These are phyloP conservation scores for Fusarium poae DNA, from an alignment of 2,329 filamentous ascomycete genomes.

Conservation along the genomic window DNA sequence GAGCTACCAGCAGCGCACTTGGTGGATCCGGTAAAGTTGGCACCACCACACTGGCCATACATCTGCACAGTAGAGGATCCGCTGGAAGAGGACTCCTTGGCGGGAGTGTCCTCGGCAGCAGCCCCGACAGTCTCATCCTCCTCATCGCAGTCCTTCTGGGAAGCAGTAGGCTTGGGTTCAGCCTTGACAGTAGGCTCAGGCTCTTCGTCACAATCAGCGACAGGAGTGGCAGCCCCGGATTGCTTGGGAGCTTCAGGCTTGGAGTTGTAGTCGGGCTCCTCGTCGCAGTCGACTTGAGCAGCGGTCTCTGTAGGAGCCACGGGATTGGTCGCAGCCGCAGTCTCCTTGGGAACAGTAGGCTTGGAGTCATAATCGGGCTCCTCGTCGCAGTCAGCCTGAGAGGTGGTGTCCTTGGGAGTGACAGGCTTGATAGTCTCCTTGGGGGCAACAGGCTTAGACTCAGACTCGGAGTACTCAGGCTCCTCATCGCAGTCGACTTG, in stretches of 20 bases:
- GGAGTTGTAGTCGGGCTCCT: not conserved
- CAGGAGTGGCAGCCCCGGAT: not conserved
- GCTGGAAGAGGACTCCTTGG: not conserved
- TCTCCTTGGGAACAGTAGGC: not conserved
- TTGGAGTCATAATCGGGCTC: not conserved
- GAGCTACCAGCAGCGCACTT: conserved; percentile 19
- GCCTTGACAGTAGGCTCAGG: not conserved
- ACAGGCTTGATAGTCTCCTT: too few species aligned
- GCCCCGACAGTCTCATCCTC: not conserved
- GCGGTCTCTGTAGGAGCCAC: too few species aligned
- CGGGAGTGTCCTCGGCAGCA: not conserved
- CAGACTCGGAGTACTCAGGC: too few species aligned
- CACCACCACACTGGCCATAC: conserved; percentile 31
- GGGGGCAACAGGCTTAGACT: too few species aligned
- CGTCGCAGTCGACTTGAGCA: not conserved
- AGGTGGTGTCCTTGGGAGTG: too few species aligned
- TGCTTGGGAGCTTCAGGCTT: not conserved
- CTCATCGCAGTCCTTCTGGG: not conserved
- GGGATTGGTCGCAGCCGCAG: not conserved
- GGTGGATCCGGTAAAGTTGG: conserved; percentile 26
- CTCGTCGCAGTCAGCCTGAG: not conserved
- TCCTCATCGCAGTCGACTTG: too few species aligned
- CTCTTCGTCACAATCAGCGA: not conserved
- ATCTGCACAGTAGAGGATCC: conserved; percentile 17
- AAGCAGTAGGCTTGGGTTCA: not conserved